Conservation (phyloP, 2,329 filamentous ascomycete species). For the Arthrobotrys conoides region DNA sequence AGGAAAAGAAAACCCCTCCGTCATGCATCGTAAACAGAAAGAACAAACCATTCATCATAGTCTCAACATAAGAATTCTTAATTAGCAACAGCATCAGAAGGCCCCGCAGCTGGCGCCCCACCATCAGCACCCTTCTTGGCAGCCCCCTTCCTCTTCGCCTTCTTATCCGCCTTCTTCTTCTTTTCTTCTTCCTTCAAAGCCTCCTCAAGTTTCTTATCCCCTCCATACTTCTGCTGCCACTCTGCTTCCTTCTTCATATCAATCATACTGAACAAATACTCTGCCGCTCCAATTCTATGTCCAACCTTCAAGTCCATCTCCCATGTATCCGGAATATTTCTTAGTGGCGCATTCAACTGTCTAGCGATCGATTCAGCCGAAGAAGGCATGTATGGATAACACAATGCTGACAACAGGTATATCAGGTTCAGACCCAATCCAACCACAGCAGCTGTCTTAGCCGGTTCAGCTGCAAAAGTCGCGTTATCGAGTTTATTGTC, state of each 20-base stretch:
- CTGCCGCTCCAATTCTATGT: conserved; percentile 84
- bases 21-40: conserved; percentile 6
- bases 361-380: conserved; percentile 80
- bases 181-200: conserved; percentile 66
- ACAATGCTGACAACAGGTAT: conserved; percentile 82
- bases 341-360: conserved; percentile 77
- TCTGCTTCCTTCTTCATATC: conserved; percentile 84
- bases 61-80: not conserved
- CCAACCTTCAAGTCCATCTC: conserved; percentile 75
- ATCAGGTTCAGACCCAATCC: conserved; percentile 87
- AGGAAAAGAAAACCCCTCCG: conserved; percentile 1
- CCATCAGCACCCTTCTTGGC: conserved; percentile 34
- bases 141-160: conserved; percentile 82
- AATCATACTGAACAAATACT: conserved; percentile 84
- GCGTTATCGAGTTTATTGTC: conserved; percentile 73
- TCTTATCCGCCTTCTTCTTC: conserved; percentile 72
- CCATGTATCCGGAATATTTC: conserved; percentile 79
- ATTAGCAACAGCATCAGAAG: not conserved
- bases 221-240: conserved; percentile 83
- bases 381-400: conserved; percentile 88
- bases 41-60: not conserved
- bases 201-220: conserved; percentile 70
- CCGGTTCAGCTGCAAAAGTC: conserved; percentile 72
- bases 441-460: conserved; percentile 74
- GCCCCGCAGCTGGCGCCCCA: not conserved